Percentiles rank a stretch among this genome's conserved stretches.
Evolutionary conservation across 306 rosid genomes (phyloP).

Genomic region (Astragalus membranaceus): DNA sequence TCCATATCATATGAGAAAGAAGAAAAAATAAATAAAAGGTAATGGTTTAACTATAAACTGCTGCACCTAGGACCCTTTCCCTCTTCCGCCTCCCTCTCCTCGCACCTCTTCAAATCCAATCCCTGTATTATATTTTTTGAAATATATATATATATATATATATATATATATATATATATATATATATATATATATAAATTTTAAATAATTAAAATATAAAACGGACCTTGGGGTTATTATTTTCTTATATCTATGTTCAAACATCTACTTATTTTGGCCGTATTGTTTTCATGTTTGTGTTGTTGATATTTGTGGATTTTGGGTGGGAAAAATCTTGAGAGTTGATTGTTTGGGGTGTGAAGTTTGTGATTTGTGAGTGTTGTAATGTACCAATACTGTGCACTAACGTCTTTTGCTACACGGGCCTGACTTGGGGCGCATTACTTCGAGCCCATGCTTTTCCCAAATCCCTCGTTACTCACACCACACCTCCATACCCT

Average conservation of each 20-base stretch:
- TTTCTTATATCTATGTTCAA: neutral
- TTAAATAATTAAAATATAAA: neutral
- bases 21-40: neutral
- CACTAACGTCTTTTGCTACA: slow-evolving; percentile 4
- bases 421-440: neutral
- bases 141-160: neutral
- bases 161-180: neutral
- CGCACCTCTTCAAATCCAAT: slow-evolving; percentile 37
- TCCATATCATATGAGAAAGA: slow-evolving; percentile 31
- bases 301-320: neutral
- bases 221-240: neutral
- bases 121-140: neutral
- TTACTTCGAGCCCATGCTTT: too few species aligned
- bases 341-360: neutral
- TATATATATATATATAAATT: neutral
- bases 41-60: slow-evolving; percentile 27
- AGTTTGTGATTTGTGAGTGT: neutral
- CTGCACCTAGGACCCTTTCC: neutral
- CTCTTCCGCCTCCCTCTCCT: slow-evolving; percentile 30
- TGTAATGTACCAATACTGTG: slow-evolving; percentile 8
- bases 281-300: neutral
- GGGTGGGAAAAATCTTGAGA: neutral
- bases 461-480: too few species aligned
- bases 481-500: too few species aligned
- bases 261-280: neutral